phyloP scores from a whole-genome alignment of 2,329 filamentous ascomycete species.

The Pseudofabraea citricarpa region DNA sequence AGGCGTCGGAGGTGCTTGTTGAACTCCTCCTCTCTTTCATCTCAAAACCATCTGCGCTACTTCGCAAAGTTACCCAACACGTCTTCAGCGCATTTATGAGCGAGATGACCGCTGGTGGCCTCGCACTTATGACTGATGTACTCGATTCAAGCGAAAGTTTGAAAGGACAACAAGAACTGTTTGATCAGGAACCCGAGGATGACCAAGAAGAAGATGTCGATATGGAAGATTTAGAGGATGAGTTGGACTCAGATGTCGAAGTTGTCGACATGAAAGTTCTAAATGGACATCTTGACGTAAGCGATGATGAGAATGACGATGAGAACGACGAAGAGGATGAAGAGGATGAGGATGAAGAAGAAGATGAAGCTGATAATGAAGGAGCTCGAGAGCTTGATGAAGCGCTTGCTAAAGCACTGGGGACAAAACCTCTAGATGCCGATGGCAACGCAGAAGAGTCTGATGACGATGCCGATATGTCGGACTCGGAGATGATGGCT shows the following conservation, averaged over 20 bases:
- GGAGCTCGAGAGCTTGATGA: constrained; percentile 52
- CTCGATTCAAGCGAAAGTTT: constrained; percentile 75
- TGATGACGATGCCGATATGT: constrained; percentile 76
- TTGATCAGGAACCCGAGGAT: constrained; percentile 62
- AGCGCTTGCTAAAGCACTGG: constrained; percentile 72
- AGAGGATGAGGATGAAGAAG: constrained; percentile 34
- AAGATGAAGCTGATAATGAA: constrained; percentile 32
- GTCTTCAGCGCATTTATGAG: constrained; percentile 80
- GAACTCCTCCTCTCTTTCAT: constrained; percentile 90
- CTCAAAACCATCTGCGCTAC: constrained; percentile 76
- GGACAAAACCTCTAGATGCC: constrained; percentile 62
- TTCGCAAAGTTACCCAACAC: constrained; percentile 81
- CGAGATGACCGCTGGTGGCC: constrained; percentile 66
- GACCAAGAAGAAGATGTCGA: constrained; percentile 38
- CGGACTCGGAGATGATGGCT: constrained; percentile 91
- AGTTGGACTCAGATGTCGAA: constrained; percentile 42
- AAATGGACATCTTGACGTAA: constrained; percentile 33
- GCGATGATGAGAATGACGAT: constrained; percentile 34
- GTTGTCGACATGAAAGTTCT: constrained; percentile 41
- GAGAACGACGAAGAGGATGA: constrained; percentile 34
- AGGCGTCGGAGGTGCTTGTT: constrained; percentile 67
- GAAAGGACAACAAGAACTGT: constrained; percentile 81
- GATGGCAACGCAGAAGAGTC: constrained; percentile 50
- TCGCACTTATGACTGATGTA: constrained; percentile 63
- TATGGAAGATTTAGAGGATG: constrained; percentile 28